A percentile compares a stretch with the other conserved stretches of the same genome.
phyloP scores from a whole-genome alignment of 805 yeast genomes.

The Candida golubevii region DNA sequence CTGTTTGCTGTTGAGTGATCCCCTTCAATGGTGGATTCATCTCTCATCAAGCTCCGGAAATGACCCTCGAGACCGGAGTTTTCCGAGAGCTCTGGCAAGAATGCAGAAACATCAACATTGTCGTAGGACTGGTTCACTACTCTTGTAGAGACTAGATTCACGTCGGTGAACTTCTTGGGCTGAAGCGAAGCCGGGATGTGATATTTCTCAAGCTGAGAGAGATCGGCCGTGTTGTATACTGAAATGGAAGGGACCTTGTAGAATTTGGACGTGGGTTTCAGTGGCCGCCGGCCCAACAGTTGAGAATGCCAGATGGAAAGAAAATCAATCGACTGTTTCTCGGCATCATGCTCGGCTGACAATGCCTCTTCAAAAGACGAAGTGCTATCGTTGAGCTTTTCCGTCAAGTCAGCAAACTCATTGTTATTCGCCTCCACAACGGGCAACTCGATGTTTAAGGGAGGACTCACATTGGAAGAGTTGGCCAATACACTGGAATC shows the following conservation, averaged over 20 bases:
- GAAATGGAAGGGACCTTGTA: conserved; percentile 15
- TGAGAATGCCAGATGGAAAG: conserved; percentile 43
- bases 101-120: conserved; percentile 37
- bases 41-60: conserved; percentile 28
- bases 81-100: conserved; percentile 44
- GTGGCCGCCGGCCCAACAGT: conserved; percentile 15
- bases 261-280: conserved; percentile 4
- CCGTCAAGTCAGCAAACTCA: conserved; percentile 38
- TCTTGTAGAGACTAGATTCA: conserved; percentile 39
- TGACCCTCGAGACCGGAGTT: conserved; percentile 48
- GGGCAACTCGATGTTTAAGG: conserved; percentile 29
- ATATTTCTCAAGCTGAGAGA: conserved; percentile 11
- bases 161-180: conserved; percentile 35
- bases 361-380: conserved; percentile 34
- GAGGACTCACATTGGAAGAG: conserved; percentile 39
- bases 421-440: conserved; percentile 39
- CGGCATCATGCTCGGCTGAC: conserved; percentile 40
- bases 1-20: neutral
- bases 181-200: conserved; percentile 26
- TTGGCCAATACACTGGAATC: conserved; percentile 36
- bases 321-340: conserved; percentile 24
- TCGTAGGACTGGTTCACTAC: conserved; percentile 41
- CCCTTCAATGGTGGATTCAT: neutral
- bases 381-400: conserved; percentile 17
- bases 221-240: conserved; percentile 14